Evolutionary conservation across 2,329 filamentous ascomycete genomes (phyloP), one percentile per base, ranked within the genome.

Genomic region (Botrytis pseudocinerea): DNA sequence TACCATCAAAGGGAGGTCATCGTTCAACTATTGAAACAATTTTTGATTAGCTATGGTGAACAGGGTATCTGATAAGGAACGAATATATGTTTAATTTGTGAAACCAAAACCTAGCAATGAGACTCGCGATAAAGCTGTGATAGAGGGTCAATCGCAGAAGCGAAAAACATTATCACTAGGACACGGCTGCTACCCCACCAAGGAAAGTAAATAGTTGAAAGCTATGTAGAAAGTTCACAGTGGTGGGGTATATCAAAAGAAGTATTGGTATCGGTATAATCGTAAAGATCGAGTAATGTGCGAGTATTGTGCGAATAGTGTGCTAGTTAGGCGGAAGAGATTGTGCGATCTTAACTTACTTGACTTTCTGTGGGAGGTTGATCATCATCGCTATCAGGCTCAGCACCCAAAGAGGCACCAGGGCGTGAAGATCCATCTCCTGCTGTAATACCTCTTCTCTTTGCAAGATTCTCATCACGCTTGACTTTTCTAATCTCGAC

Each of bases 401-500:
- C 94, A 78, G 94, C 94, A 80, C 93, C 94, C 76, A 97, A 87
- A 78, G 92, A 91, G 78, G 93, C 93, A 82, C 93, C 93, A 73
- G 92, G 93, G 73, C 92, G 90, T 84, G 90, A 70, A 82, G 82
- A 82, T 75, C 85, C 89, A 83, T 93, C 93, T 79, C 93, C 91
- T 77, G 91, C 92, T 78, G 92, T 91, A 80, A 98, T 97, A 82
- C 96, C 96, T 88, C 96, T 92, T 85, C 96, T 90, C 90, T 99
- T 99, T 84, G 96, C 96, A 82, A 99, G 86, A 86, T 98, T 98
- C 87, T 99, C 96, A 86, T 99, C 96, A 82, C 96, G 92, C 90
- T 98, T 98, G 77, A 95, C 93, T 87, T 97, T 97, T 83, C 96
- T 92, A 82, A 99, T 99, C 87, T 99, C 96, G 78, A 99, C 96